Base-by-base conservation (phyloP, 2,329 filamentous ascomycete genomes). In the Hypoxylon sp. region DNA sequence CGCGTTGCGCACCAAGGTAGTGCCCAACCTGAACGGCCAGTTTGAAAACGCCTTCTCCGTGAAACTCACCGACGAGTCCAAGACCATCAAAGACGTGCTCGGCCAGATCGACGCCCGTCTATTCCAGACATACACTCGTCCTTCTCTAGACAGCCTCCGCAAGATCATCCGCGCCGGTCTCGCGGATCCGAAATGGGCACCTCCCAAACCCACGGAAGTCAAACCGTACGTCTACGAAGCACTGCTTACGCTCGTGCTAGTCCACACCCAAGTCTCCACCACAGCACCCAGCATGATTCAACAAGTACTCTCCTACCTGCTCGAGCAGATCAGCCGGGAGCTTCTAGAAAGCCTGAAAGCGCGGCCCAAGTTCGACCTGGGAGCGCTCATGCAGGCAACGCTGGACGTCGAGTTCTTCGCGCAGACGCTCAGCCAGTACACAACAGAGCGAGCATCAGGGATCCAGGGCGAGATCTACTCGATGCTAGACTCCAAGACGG, bases 361-460 rank as follows among this genome's bases (percentile, higher is more conserved):
- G 25, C 84, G 87, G 5, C 71, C 78, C 3, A 78, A 77, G 13
- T 97, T 94, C 73, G 81, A 85, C 1, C 84, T 99, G 0, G 79
- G 88, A 4, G 87, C 89, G 5, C 82, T 99, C 40, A 96, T 97
- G 87, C 95, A 99, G 73, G 95, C 95, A 1, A 99, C 94, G 0
- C 83, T 99, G 1, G 94, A 99, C 67, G 92, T 97, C 1, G 94
- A 99, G 72, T 97, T 99, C 67, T 87, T 97, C 49, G 90, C 92
- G 1, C 94, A 99, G 75, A 97, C 93, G 4, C 80, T 99, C 23
- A 89, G 84, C 54, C 87, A 92, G 62, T 99, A 95, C 71, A 94
- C 90, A 0, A 94, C 90, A 0, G 89, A 96, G 49, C 81, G 84
- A 40, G 90, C 91, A 2, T 86, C 85, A 5, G 85, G 92, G 67